Percentiles rank a stretch among this genome's conserved stretches.
Conservation (phyloP, 441 rosid genomes). For the Erodium trifolium region DNA sequence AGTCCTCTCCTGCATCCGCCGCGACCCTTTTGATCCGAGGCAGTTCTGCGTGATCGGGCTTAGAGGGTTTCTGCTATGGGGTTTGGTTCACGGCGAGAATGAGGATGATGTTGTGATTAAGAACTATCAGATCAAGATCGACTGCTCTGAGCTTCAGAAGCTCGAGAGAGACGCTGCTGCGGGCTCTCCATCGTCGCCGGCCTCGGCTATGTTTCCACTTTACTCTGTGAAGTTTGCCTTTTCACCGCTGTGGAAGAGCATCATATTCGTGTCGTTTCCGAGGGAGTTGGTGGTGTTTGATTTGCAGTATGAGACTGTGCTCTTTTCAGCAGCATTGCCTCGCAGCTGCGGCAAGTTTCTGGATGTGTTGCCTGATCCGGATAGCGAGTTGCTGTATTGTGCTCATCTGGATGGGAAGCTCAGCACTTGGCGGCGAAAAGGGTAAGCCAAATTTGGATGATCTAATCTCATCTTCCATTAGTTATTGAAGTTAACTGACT, state of each 20-base stretch:
- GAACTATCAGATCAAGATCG: constrained; percentile 52
- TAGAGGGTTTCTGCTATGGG: constrained; percentile 63
- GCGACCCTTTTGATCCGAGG: constrained; percentile 84
- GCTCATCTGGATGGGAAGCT: constrained; percentile 84
- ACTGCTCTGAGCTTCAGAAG: constrained; percentile 49
- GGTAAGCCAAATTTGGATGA: constrained; percentile 37
- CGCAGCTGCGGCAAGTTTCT: constrained; percentile 79
- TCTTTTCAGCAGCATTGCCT: constrained; percentile 56
- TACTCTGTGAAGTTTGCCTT: constrained; percentile 62
- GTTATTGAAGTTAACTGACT: background rate
- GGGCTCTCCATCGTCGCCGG: constrained; percentile 48
- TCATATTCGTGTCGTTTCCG: constrained; percentile 67
- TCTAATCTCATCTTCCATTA: background rate
- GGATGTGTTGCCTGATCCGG: constrained; percentile 80
- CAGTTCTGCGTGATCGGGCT: constrained; percentile 70
- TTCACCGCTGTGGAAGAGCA: constrained; percentile 77
- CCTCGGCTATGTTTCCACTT: constrained; percentile 61
- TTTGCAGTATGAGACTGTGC: constrained; percentile 71
- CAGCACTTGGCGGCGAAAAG: constrained; percentile 88
- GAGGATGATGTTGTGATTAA: constrained; percentile 57
- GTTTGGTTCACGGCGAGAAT: constrained; percentile 54
- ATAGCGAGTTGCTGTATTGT: constrained; percentile 65
- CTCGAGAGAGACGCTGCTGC: constrained; percentile 55
- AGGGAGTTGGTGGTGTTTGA: constrained; percentile 84
- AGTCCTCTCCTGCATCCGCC: constrained; percentile 67